Percentiles rank a stretch among this genome's conserved stretches.
Conservation (phyloP, 108 stramenopile genomes). For the Discostella pseudostelligera region DNA sequence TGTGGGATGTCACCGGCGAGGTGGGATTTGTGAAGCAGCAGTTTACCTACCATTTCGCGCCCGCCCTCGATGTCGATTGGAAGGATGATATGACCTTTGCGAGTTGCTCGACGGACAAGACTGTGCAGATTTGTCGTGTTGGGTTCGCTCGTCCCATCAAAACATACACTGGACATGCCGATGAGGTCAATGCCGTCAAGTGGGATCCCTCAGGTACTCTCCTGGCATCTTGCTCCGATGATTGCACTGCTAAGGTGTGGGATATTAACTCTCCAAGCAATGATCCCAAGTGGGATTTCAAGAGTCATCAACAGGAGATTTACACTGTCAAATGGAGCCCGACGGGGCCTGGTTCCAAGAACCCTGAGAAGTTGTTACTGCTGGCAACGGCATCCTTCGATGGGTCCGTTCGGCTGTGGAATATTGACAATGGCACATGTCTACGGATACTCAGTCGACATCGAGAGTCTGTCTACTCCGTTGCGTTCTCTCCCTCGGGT, state of each 20-base stretch:
- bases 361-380: constrained; percentile 82
- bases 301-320: constrained; percentile 92
- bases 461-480: constrained; percentile 86
- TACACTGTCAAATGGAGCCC: constrained; percentile 97
- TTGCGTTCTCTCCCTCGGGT: constrained; percentile 88
- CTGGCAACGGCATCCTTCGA: constrained; percentile 96
- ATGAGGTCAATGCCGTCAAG: constrained; percentile 96
- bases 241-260: constrained; percentile 96
- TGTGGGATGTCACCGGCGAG: constrained; percentile 86
- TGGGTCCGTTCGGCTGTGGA: constrained; percentile 93
- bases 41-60: constrained; percentile 86
- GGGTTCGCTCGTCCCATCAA: constrained; percentile 58
- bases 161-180: constrained; percentile 77
- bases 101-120: constrained; percentile 94
- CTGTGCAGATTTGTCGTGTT: constrained; percentile 88
- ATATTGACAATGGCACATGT: constrained; percentile 80
- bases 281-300: constrained; percentile 84
- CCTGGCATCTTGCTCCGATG: constrained; percentile 94
- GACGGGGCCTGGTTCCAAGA: constrained; percentile 86
- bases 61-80: constrained; percentile 96
- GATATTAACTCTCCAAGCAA: constrained; percentile 60
- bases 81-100: constrained; percentile 92
- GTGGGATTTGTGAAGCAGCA: constrained; percentile 83
- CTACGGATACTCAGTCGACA: constrained; percentile 80
- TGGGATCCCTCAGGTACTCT: constrained; percentile 93